Percentiles rank a stretch among this genome's conserved stretches.
Conservation (phyloP, 805 yeast species). For the Candida berthetii region DNA sequence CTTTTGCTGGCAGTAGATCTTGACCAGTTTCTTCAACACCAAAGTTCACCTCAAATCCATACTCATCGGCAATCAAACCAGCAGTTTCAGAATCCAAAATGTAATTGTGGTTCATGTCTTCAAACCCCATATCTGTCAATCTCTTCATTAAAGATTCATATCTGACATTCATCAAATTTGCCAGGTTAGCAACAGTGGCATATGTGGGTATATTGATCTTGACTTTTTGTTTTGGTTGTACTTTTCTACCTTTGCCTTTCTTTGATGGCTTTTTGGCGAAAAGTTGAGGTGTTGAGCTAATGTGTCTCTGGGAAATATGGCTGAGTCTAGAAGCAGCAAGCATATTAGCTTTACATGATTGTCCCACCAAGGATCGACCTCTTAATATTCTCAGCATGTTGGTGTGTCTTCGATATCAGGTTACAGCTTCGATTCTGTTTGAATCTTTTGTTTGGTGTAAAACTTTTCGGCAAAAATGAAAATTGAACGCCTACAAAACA, state of each 20-base stretch:
- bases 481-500: too few species aligned
- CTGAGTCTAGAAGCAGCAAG: neutral
- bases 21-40: conserved; percentile 18
- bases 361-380: too few species aligned
- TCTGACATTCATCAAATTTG: conserved; percentile 63
- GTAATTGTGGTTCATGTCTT: conserved; percentile 59
- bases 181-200: conserved; percentile 71
- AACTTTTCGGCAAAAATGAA: too few species aligned
- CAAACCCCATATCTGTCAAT: conserved; percentile 68
- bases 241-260: neutral
- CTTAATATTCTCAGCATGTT: too few species aligned
- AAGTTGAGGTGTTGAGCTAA: neutral
- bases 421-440: too few species aligned
- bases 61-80: conserved; percentile 81
- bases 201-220: conserved; percentile 58
- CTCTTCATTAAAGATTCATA: conserved; percentile 52
- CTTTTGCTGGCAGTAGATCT: conserved; percentile 52
- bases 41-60: conserved; percentile 55
- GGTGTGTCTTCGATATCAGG: too few species aligned
- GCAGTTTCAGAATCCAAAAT: conserved; percentile 86
- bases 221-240: neutral
- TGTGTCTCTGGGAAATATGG: neutral
- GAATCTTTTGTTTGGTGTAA: too few species aligned
- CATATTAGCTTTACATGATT: too few species aligned
- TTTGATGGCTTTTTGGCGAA: neutral